Evolutionary conservation across 2,329 filamentous ascomycete species (phyloP).

Genomic region (Cladosporium colombiae): DNA sequence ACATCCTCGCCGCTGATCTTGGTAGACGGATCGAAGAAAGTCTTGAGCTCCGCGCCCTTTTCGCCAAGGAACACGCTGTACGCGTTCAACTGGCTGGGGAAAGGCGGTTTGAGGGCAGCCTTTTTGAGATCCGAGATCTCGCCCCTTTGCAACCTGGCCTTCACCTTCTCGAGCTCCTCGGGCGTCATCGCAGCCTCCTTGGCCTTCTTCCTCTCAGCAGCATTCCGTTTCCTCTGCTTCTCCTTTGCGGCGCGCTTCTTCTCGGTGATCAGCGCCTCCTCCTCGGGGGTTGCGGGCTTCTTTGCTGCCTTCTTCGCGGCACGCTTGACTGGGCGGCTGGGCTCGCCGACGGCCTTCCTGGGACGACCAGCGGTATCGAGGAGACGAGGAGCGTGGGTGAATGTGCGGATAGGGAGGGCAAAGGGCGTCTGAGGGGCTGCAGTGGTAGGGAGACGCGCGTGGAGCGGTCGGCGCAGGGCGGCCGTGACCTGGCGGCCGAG

Average conservation of each 20-base stretch:
- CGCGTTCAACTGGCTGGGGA: conserved; percentile 17
- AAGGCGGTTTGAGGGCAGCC: conserved; percentile 41
- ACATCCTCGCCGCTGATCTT: not conserved
- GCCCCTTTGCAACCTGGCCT: conserved; percentile 23
- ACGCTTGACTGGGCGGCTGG: conserved; percentile 34
- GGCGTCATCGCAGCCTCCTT: conserved; percentile 20
- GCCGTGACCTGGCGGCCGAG: conserved; percentile 26
- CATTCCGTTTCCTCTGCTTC: conserved; percentile 31
- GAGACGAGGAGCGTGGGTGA: conserved; percentile 24
- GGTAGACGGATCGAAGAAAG: not conserved
- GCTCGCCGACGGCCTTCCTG: conserved; percentile 37
- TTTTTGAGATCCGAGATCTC: conserved; percentile 39
- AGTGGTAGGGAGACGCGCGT: conserved; percentile 22
- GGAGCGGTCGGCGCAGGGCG: conserved; percentile 29
- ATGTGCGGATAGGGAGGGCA: conserved; percentile 17
- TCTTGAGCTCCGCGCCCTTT: not conserved
- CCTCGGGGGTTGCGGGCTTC: conserved; percentile 22
- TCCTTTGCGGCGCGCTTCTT: conserved; percentile 4
- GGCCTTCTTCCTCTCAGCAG: conserved; percentile 19
- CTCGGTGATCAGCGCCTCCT: conserved; percentile 24
- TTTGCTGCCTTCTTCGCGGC: conserved; percentile 31
- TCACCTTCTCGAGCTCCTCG: conserved; percentile 22
- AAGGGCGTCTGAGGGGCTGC: conserved; percentile 21
- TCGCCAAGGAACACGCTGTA: conserved; percentile 32
- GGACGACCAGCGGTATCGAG: conserved; percentile 32